phyloP scores from a whole-genome alignment of 2,329 filamentous ascomycete genomes.

The Lasiodiplodia hormozganensis region DNA sequence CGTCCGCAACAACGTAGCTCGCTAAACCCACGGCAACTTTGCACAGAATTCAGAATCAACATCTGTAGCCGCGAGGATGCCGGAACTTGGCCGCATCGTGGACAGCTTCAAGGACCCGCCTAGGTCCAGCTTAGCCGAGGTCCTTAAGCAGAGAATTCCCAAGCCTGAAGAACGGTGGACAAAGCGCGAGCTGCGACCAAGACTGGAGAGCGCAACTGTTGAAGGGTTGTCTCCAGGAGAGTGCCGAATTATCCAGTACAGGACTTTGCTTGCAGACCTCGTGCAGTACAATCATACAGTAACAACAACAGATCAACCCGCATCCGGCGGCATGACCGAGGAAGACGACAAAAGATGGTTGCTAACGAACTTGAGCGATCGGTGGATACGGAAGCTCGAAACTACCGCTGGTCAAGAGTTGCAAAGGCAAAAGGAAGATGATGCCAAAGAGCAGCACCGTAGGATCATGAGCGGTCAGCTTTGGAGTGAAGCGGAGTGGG shows the following conservation, averaged over 20 bases:
- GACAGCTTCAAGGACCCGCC: background rate
- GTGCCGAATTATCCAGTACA: background rate
- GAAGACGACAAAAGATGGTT: background rate
- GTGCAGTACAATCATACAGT: conserved; percentile 2
- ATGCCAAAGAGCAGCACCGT: background rate
- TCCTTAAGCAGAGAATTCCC: background rate
- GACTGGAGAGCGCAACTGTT: background rate
- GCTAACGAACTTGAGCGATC: background rate
- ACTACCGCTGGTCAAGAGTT: background rate
- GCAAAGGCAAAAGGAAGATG: background rate
- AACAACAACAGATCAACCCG: background rate
- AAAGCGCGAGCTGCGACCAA: background rate
- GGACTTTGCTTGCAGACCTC: background rate
- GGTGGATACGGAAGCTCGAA: conserved; percentile 7
- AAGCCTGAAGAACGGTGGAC: conserved; percentile 4
- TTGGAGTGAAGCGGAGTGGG: background rate
- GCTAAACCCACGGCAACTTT: background rate
- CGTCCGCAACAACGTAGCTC: background rate
- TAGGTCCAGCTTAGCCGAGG: background rate
- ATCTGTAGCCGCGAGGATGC: background rate
- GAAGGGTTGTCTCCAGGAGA: background rate
- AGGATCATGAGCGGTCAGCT: background rate
- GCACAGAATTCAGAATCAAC: background rate
- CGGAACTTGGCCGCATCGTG: background rate
- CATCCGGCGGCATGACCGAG: background rate